Base-by-base conservation (phyloP, 2,329 filamentous ascomycete genomes). In the Sporothrix humicola region DNA sequence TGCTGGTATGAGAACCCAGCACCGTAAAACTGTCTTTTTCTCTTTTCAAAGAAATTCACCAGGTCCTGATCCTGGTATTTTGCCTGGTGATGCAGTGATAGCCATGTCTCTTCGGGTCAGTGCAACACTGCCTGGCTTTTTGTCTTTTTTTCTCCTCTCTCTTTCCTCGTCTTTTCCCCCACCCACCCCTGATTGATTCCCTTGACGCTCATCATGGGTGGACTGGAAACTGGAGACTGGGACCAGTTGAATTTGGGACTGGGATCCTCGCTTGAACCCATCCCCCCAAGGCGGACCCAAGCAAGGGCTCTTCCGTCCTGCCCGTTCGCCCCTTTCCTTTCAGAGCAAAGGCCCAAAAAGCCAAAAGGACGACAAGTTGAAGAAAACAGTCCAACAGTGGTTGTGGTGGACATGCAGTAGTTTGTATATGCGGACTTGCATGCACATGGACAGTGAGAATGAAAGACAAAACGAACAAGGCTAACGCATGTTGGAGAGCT, bases 241-340 rank as follows among this genome's bases (percentile, higher is more conserved):
- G 31, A 37, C 31, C 31, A 37, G 31, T 37, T 5, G 31, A 37
- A 37, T 48, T 23, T 56, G 52, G 63, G 63, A 44, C 13, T 58
- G 68, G 52, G 52, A 70, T 58, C 42, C 66, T 69, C 50, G 66
- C 50, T 69, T 69, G 26, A 42, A 54, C 65, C 63, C 44, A 26
- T 50, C n/a, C 50, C 26, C 66, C 50, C 66, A 69, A 69, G 52
- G n/a, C 37, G 68, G 68, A 58, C n/a, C 26, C 31, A 37, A 58
- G 31, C 54, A 59, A 31, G 69, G 69, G 69, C 52, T 44, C 44
- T 71, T 59, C 66, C 66, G 66, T 69, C 26, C 54, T 37, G 69
- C 69, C 69, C 54, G 54, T 61, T 59, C 20, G n/a, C 54, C 54
- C 69, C 54, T 71, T 71, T 71, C 69, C 69, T 48, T 71, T 48